Percentiles rank a stretch among this genome's conserved stretches.
These are phyloP conservation scores for Fusarium sterilihyphosum DNA, from an alignment of 2,329 filamentous ascomycete genomes.

Conservation along the genomic window DNA sequence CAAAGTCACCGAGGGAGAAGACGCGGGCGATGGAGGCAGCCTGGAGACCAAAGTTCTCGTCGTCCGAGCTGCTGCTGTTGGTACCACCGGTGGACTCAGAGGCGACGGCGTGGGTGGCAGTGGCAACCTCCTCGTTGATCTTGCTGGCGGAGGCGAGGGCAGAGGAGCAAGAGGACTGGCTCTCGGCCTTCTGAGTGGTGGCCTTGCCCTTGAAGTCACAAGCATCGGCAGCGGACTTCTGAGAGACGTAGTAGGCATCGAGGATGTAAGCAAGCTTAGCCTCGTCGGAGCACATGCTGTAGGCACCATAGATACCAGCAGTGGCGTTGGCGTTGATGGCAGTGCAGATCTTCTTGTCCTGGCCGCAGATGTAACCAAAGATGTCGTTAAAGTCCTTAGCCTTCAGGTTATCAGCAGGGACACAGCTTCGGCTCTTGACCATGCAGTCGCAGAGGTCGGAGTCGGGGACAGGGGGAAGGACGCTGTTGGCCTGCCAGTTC, in stretches of 20 bases:
- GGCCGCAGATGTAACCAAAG: slow-evolving; percentile 79
- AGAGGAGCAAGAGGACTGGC: slow-evolving; percentile 63
- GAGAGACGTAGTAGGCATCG: slow-evolving; percentile 74
- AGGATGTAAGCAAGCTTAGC: slow-evolving; percentile 80
- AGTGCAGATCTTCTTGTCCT: slow-evolving; percentile 64
- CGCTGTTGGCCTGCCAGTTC: slow-evolving; percentile 72
- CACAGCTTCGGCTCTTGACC: slow-evolving; percentile 77
- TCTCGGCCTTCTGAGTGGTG: slow-evolving; percentile 59
- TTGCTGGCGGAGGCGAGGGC: slow-evolving; percentile 72
- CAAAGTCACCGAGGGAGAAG: slow-evolving; percentile 59
- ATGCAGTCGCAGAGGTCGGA: slow-evolving; percentile 85
- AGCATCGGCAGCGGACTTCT: slow-evolving; percentile 62
- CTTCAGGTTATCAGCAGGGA: slow-evolving; percentile 67
- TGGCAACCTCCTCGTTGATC: slow-evolving; percentile 58
- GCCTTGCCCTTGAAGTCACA: slow-evolving; percentile 80
- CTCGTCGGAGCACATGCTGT: slow-evolving; percentile 77
- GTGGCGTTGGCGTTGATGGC: slow-evolving; percentile 76
- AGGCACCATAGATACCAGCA: slow-evolving; percentile 77
- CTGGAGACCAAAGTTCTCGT: slow-evolving; percentile 51
- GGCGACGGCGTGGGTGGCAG: slow-evolving; percentile 53
- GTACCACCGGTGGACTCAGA: slow-evolving; percentile 43
- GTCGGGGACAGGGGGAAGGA: slow-evolving; percentile 86
- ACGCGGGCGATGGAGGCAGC: slow-evolving; percentile 50
- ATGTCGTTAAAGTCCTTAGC: slow-evolving; percentile 70
- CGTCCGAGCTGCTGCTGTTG: slow-evolving; percentile 19